Percentiles rank a stretch among this genome's conserved stretches.
phyloP scores from a whole-genome alignment of 345 rosid species.

The Eucalyptus erythrocorys region DNA sequence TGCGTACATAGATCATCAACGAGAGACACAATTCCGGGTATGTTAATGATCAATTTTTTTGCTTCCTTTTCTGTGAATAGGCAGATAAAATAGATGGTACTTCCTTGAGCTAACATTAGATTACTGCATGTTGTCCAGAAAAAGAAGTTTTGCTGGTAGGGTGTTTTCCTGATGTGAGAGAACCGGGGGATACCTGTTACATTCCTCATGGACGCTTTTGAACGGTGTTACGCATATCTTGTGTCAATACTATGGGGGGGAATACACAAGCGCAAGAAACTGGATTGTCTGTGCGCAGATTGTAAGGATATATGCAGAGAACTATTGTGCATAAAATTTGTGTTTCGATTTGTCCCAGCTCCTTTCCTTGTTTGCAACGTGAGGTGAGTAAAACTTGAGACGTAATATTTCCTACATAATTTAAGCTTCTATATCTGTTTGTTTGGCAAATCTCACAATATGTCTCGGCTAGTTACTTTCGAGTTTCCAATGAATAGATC shows the following conservation, averaged over 20 bases:
- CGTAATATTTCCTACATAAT: background rate
- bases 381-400: background rate
- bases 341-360: background rate
- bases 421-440: background rate
- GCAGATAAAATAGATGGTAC: background rate
- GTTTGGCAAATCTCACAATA: background rate
- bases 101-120: background rate
- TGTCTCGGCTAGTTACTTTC: background rate
- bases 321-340: background rate
- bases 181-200: background rate
- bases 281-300: background rate
- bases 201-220: background rate
- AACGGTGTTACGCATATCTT: background rate
- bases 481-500: background rate
- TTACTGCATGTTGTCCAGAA: slow-evolving; percentile 20
- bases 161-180: background rate
- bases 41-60: background rate
- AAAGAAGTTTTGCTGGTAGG: slow-evolving; percentile 60
- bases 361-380: background rate
- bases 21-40: slow-evolving; percentile 63
- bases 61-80: background rate
- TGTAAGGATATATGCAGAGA: background rate
- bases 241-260: background rate
- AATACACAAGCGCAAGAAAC: background rate
- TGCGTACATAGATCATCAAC: slow-evolving; percentile 89